Conservation (phyloP, 2,329 filamentous ascomycete genomes). For the Alternaria rosae region DNA sequence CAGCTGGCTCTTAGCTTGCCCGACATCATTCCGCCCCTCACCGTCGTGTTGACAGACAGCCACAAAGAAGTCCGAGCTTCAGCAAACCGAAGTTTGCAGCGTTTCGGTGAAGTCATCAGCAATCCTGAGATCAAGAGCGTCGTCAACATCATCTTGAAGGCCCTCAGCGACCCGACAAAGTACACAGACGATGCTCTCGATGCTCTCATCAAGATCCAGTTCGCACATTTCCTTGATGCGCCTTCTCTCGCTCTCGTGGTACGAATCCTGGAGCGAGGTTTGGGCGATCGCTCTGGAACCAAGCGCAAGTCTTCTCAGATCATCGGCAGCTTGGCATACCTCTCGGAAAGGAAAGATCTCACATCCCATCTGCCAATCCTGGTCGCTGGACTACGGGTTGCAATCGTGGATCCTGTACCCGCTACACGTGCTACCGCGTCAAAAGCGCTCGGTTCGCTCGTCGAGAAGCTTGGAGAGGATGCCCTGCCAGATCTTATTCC, state of each 20-base stretch:
- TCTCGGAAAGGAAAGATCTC: slow-evolving; percentile 95
- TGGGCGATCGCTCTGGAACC: slow-evolving; percentile 89
- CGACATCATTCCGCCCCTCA: slow-evolving; percentile 95
- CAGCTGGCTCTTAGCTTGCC: slow-evolving; percentile 91
- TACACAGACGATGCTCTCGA: slow-evolving; percentile 96
- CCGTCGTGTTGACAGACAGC: slow-evolving; percentile 92
- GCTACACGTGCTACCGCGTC: slow-evolving; percentile 96
- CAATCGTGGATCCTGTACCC: slow-evolving; percentile 93
- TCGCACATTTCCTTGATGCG: slow-evolving; percentile 97
- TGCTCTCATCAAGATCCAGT: slow-evolving; percentile 95
- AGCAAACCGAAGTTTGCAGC: slow-evolving; percentile 94
- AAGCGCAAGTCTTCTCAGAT: slow-evolving; percentile 97
- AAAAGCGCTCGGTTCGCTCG: slow-evolving; percentile 92
- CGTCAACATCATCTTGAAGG: slow-evolving; percentile 90
- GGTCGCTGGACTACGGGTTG: slow-evolving; percentile 85
- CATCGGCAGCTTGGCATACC: slow-evolving; percentile 94
- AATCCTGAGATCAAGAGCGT: slow-evolving; percentile 97
- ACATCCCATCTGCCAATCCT: slow-evolving; percentile 89
- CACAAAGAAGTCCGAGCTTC: slow-evolving; percentile 95
- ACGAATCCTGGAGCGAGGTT: slow-evolving; percentile 90
- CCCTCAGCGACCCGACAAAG: slow-evolving; percentile 95
- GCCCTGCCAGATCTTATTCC: slow-evolving; percentile 96
- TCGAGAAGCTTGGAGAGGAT: slow-evolving; percentile 98
- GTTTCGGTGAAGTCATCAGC: slow-evolving; percentile 97
- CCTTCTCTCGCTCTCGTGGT: slow-evolving; percentile 94